Conservation (phyloP, 371 early-diverging fungal genomes). For the Syncephalastrum monosporum region DNA sequence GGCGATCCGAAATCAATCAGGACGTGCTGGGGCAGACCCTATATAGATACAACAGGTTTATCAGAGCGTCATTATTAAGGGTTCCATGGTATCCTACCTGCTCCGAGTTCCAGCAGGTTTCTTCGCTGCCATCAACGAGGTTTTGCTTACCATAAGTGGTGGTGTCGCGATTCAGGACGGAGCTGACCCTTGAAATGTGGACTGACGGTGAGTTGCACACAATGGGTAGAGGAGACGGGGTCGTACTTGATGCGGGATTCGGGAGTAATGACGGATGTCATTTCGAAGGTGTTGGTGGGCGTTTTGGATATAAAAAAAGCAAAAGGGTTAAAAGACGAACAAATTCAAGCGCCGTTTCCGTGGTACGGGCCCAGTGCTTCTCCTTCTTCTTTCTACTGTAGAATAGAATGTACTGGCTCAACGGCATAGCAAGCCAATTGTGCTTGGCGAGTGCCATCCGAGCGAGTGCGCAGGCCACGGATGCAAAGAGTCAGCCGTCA, state of each 20-base stretch:
- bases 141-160: slow-evolving; percentile 78
- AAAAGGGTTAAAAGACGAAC: too few relatives aligned
- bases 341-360: too few relatives aligned
- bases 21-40: slow-evolving; percentile 85
- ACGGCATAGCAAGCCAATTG: slow-evolving; percentile 47
- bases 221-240: neutral
- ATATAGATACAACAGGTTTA: too few relatives aligned
- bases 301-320: too few relatives aligned
- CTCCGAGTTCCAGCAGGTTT: slow-evolving; percentile 96
- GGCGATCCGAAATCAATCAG: slow-evolving; percentile 65
- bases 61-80: neutral
- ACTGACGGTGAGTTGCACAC: neutral
- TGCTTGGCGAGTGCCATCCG: slow-evolving; percentile 21
- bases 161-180: slow-evolving; percentile 82
- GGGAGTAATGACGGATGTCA: slow-evolving; percentile 24
- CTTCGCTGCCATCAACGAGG: slow-evolving; percentile 72
- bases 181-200: slow-evolving; percentile 71
- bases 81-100: slow-evolving; percentile 46
- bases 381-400: too few relatives aligned
- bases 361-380: too few relatives aligned
- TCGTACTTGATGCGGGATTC: slow-evolving; percentile 62
- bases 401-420: slow-evolving; percentile 49
- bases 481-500: slow-evolving; percentile 10
- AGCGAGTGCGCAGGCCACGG: slow-evolving; percentile 12
- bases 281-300: too few relatives aligned